Base-by-base conservation (phyloP, 2,329 filamentous ascomycete species). In the Arthrobotrys sinensis region DNA sequence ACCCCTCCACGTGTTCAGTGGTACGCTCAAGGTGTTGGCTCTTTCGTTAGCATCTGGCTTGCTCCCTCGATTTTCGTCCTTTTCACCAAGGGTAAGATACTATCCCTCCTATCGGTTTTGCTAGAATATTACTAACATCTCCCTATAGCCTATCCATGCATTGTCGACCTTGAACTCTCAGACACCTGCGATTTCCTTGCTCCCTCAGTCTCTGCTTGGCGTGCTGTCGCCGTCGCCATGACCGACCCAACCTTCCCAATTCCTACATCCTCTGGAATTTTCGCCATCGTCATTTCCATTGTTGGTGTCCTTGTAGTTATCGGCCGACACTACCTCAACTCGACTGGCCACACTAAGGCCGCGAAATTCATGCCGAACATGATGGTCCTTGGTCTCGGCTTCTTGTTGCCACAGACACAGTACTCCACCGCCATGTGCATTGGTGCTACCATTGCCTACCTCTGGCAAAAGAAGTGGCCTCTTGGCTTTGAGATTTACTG, bases 31-130 rank as follows among this genome's bases (percentile, higher is more conserved):
- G 87, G 86, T 48, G 83, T 91, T 12, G 90, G 90, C 32, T 88
- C 88, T 7, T 83, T 91, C 36, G 87, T 91, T 57, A 87, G 90
- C n/a, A 86, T 91, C 80, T 91, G 91, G 85, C 84, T 92, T 11
- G 89, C 90, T 0, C 90, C 90, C 0, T 90, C 88, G 8, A 87
- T 92, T 80, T 92, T 91, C 82, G 88, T 91, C 38, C 87, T 92
- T 52, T 92, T 92, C 85, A 87, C 89, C 79, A 87, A 87, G 4
- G 72, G 66, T 72, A 71, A 65, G 43, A 60, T 60, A 14, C n/a
- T 24, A 1, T 32, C 14, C 32, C 19, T 24, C 3, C 45, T 50
- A 16, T 24, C 28, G 12, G n/a, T 48, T 6, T 24, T 40, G 16
- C 34, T 16, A 40, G 4, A 10, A n/a, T 12, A 38, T 73, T 78